Evolutionary conservation across 2,329 filamentous ascomycete genomes (phyloP).

Genomic region (Arthrinium phaeospermum): DNA sequence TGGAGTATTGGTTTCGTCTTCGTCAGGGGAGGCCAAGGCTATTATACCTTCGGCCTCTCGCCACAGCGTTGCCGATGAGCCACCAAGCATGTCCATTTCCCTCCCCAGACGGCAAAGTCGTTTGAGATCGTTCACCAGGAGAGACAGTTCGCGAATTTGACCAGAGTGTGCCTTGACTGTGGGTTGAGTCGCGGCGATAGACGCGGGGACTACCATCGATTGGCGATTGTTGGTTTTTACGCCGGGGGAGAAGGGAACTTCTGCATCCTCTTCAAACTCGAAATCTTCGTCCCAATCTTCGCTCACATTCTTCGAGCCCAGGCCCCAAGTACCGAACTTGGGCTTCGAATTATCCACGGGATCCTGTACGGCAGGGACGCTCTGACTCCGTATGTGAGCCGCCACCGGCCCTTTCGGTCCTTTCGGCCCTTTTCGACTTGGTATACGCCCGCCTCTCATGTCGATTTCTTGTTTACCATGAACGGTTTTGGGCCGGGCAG

Average conservation of each 20-base stretch:
- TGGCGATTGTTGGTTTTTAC: conserved; percentile 45
- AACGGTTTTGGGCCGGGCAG: conserved; percentile 74
- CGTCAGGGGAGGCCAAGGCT: conserved; percentile 75
- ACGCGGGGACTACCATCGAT: conserved; percentile 75
- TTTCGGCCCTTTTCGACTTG: conserved; percentile 64
- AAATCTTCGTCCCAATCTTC: conserved; percentile 94
- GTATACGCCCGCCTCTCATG: conserved; percentile 70
- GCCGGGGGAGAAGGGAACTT: conserved; percentile 43
- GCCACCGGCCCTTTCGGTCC: conserved; percentile 64
- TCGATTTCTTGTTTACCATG: conserved; percentile 78
- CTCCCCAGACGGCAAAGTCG: conserved; percentile 74
- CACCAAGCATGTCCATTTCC: conserved; percentile 68
- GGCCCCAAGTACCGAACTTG: conserved; percentile 83
- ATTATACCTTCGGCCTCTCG: conserved; percentile 87
- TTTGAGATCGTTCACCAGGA: conserved; percentile 84
- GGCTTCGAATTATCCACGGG: conserved; percentile 59
- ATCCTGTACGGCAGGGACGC: conserved; percentile 76
- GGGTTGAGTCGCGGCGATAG: conserved; percentile 80
- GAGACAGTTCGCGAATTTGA: conserved; percentile 80
- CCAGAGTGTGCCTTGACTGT: conserved; percentile 84
- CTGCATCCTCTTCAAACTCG: conserved; percentile 65
- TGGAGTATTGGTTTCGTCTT: conserved; percentile 55
- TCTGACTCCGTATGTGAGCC: conserved; percentile 79
- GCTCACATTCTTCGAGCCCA: conserved; percentile 78
- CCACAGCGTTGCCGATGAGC: conserved; percentile 68